Percentiles rank a stretch among this genome's conserved stretches.
phyloP scores from a whole-genome alignment of 305 asterid species.

The Stenogyne calaminthoides region DNA sequence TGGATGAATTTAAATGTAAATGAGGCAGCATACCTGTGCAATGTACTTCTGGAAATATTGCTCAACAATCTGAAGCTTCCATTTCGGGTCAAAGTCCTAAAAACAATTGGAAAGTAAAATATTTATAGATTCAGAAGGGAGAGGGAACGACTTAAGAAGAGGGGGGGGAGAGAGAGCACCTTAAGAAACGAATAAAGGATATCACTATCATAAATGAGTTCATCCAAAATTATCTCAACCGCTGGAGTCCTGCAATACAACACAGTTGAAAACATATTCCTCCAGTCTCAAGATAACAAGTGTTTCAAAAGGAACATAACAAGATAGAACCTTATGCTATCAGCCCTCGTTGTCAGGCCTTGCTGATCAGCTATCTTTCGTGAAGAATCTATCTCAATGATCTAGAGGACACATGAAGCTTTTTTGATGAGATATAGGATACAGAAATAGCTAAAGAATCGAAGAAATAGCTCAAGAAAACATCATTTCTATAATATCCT shows the following conservation, averaged over 20 bases:
- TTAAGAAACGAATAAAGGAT: conserved; percentile 67
- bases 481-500: conserved; percentile 29
- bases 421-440: background rate
- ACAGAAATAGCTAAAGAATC: background rate
- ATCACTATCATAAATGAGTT: conserved; percentile 58
- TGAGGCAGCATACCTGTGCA: conserved; percentile 56
- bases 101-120: conserved; percentile 26
- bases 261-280: conserved; percentile 27
- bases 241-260: conserved; percentile 68
- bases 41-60: conserved; percentile 83
- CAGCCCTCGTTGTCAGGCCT: conserved; percentile 78
- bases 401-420: conserved; percentile 40
- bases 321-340: conserved; percentile 67
- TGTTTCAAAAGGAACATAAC: conserved; percentile 12
- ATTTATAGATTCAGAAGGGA: conserved; percentile 10
- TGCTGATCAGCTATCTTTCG: conserved; percentile 64
- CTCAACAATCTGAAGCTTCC: conserved; percentile 65
- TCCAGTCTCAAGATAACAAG: background rate
- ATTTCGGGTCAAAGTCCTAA: conserved; percentile 71
- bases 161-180: conserved; percentile 54
- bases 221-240: conserved; percentile 77
- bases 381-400: conserved; percentile 80
- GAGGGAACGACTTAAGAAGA: background rate
- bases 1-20: conserved; percentile 14
- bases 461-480: conserved; percentile 20